Evolutionary conservation across 768 basidiomycete species (phyloP), one percentile per base, ranked within the genome.

Genomic region (Rhizopogon vinicolor): DNA sequence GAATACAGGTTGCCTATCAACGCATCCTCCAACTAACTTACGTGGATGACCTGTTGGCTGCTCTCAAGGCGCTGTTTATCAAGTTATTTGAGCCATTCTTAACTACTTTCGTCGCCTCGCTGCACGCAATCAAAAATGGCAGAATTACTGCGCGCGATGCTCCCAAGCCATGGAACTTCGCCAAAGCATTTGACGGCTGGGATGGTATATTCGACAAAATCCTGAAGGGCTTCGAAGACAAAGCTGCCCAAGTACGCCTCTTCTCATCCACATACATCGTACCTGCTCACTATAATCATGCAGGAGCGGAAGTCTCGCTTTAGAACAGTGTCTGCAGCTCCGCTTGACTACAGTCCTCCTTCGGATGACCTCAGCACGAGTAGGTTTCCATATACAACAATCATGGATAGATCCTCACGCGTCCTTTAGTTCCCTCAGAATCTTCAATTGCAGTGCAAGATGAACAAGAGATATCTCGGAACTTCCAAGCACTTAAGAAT

Each of bases 11-110:
- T 52, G 93, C 94, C 40, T 98, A 97, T 75, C 94, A 97, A 66
- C 90, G 95, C 54, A 93, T 99, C 57, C 80, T 99, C 16, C 94
- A 96, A 58, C 80, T 99, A 39, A 87, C 93, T 8, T 98, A 98
- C 66, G 88, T 97, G 54, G 92, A 95, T 0, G 90, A 93, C 43
- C 84, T 99, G 18, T 79, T 99, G 25, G 73, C 74, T 12, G 82
- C 89, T 5, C 79, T 95, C 63, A 93, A 93, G 65, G 74, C 84
- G 0, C 78, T 96, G 44, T 99, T 98, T 66, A 74, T 96, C 62
- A 86, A 91, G 66, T 80, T 91, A 55, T 97, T 92, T 63, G 82
- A 89, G 60, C 91, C 92, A 0, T 88, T 93, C 68, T 74, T 98
- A 28, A 75, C 87, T 7, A 80, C 88, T 0, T 91, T 98, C 61